Base-by-base conservation (phyloP, 768 basidiomycete species). In the Suillus americanus region DNA sequence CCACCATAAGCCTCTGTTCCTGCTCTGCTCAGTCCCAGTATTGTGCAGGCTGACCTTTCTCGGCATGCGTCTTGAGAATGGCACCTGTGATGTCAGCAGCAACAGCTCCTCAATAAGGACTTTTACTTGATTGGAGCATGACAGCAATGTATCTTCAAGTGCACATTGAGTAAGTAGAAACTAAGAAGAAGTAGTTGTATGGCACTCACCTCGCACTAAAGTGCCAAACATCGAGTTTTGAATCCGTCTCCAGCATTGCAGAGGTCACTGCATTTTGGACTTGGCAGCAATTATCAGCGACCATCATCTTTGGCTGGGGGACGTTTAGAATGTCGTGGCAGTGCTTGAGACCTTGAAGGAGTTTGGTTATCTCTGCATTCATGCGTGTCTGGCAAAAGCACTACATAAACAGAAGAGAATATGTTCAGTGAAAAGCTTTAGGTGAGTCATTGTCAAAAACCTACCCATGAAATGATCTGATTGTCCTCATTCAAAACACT, bases 261-360 rank as follows among this genome's bases (percentile, higher is more conserved):
- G 40, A 14, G 14, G 30, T 10, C 5, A 72, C 30, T 0, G 69
- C 64, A 6, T 14, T 50, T 18, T 53, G 45, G 0, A 71, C 62
- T 16, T 65, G 64, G 61, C 71, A 74, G 60, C 73, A 72, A 41
- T 74, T 74, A 35, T 74, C 68, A 0, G 33, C 66, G 3, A 71
- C 61, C 6, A 63, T 65, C 61, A 69, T 67, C 14, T 69, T 62
- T 0, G 70, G 72, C 7, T 61, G 40, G 2, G 62, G 38, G 10
- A 56, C n/a, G 0, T 64, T 64, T 3, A 70, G 62, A 3, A 60
- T 38, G 25, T 66, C n/a, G 40, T 28, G 62, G 6, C 68, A 57
- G 13, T 37, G 40, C 43, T 66, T 65, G 30, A 67, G 35, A 18
- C 69, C 68, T 6, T 20, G 20, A 2, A 72, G 64, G 2, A 68